Percentiles rank a stretch among this genome's conserved stretches.
Evolutionary conservation across 75 land plant genomes (phyloP).

Genomic region (Gnetum montanum): DNA sequence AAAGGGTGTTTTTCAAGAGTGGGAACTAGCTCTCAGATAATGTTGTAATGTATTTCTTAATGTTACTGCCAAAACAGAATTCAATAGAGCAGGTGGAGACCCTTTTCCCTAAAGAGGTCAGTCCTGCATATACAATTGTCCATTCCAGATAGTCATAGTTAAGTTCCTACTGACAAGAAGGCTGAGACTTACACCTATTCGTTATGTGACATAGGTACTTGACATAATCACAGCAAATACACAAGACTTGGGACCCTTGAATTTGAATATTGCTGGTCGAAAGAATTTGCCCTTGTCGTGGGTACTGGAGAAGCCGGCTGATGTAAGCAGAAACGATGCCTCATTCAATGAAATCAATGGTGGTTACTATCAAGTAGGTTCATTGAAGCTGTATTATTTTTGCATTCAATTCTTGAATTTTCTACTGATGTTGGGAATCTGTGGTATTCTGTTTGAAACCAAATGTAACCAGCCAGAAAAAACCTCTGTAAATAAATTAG

Average conservation of each 20-base stretch:
- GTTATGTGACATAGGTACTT: constrained; percentile 57
- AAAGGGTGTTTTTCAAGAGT: too few species aligned
- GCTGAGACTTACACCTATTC: neutral
- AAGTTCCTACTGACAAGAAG: neutral
- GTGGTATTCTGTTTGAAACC: neutral
- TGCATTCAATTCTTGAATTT: neutral
- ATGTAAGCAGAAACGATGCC: constrained; percentile 2
- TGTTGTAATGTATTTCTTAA: too few species aligned
- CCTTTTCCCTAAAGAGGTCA: constrained; percentile 69
- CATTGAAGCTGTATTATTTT: neutral
- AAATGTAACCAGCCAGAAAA: neutral
- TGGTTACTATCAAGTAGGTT: neutral
- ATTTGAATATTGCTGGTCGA: constrained; percentile 61
- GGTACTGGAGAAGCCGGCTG: constrained; percentile 43
- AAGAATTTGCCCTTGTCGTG: constrained; percentile 71
- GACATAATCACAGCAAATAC: constrained; percentile 47
- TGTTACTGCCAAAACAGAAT: constrained; percentile 50
- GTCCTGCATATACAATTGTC: neutral
- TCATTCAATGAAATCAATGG: constrained; percentile 17
- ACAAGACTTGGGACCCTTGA: constrained; percentile 58
- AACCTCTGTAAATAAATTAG: neutral
- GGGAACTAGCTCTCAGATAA: too few species aligned
- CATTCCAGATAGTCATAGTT: neutral
- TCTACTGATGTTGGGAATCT: neutral
- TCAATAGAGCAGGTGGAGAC: constrained; percentile 47